phyloP scores from a whole-genome alignment of 2,329 filamentous ascomycete genomes.

The Colletotrichum sp. region DNA sequence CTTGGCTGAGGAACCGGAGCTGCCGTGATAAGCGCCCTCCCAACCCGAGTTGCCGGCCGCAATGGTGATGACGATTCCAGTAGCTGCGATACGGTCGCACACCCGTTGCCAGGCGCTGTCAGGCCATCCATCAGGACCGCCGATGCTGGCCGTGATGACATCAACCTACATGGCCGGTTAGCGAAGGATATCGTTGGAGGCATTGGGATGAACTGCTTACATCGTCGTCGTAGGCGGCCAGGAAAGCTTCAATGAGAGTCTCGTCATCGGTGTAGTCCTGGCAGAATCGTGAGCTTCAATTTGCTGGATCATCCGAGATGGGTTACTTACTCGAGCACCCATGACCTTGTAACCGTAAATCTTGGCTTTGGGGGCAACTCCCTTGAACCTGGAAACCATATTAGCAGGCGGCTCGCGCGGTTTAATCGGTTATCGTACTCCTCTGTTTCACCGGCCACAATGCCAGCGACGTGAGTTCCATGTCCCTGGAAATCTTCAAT shows the following conservation, averaged over 20 bases:
- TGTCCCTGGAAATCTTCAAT: constrained; percentile 39
- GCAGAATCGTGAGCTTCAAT: neutral
- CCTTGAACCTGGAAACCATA: neutral
- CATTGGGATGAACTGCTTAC: neutral
- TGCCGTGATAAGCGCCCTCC: constrained; percentile 44
- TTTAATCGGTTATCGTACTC: neutral
- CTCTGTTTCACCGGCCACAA: constrained; percentile 24
- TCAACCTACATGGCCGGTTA: constrained; percentile 12
- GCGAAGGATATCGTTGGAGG: accelerated
- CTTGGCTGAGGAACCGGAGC: constrained; percentile 44
- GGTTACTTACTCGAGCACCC: neutral
- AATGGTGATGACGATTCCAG: constrained; percentile 43
- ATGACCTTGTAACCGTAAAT: constrained; percentile 18
- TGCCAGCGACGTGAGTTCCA: constrained; percentile 40
- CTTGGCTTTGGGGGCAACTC: constrained; percentile 11
- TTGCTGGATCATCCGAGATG: neutral
- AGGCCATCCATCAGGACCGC: constrained; percentile 23
- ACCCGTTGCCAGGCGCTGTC: constrained; percentile 34
- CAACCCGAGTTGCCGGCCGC: constrained; percentile 51
- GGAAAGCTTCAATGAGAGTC: constrained; percentile 16
- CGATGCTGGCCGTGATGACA: constrained; percentile 30
- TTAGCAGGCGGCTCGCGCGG: neutral
- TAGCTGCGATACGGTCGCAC: constrained; percentile 38
- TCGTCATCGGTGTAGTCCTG: constrained; percentile 15
- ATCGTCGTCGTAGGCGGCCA: constrained; percentile 5